These are phyloP conservation scores for Talaromyces proteolyticus DNA, from an alignment of 495 filamentous ascomycete species.

Conservation along the genomic window DNA sequence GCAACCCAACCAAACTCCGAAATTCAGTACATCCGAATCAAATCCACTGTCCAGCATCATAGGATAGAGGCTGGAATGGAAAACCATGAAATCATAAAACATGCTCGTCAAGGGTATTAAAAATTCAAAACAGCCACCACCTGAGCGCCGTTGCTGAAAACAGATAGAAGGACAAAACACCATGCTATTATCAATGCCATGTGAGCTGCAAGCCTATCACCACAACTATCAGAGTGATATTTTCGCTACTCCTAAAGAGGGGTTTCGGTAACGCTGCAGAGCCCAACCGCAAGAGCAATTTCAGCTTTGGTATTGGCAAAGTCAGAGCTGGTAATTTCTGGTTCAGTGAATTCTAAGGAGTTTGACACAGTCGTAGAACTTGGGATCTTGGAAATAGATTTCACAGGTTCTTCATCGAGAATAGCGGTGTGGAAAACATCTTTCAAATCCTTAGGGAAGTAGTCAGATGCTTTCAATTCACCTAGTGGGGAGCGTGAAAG, in stretches of 20 bases:
- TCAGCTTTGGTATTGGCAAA: conserved; percentile 2
- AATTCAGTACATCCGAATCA: no score
- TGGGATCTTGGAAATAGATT: conserved; percentile 8
- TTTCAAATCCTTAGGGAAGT: conserved; percentile 64
- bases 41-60: no score
- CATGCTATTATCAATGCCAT: no score
- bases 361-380: no score
- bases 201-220: no score
- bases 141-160: conserved; percentile 9
- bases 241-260: no score
- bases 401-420: conserved; percentile 47
- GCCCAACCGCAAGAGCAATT: not conserved
- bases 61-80: not conserved
- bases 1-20: no score
- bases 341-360: conserved; percentile 2
- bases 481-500: conserved; percentile 59
- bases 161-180: conserved; percentile 15
- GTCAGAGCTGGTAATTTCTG: conserved; percentile 12
- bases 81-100: not conserved
- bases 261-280: not conserved
- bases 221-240: conserved; percentile 5
- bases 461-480: conserved; percentile 66
- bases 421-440: conserved; percentile 53
- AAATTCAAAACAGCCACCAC: not conserved
- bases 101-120: not conserved